Base-by-base conservation (phyloP, 441 rosid genomes). In the Kokia cookei region DNA sequence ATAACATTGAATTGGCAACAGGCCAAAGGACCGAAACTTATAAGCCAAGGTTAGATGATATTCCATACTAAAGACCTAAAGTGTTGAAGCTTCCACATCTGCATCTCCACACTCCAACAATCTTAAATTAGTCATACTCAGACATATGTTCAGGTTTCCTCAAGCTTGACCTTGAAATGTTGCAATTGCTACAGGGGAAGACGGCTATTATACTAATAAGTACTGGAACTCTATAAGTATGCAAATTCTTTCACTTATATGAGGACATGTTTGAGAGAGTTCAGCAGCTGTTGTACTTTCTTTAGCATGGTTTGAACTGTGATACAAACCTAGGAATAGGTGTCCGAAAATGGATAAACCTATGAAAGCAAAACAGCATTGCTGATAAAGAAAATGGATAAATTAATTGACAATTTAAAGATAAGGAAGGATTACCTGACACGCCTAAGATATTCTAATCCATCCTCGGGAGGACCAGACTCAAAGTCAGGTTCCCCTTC, bases 391-490 rank as follows among this genome's bases (percentile, higher is more conserved):
- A 51, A 69, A n/a, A 13, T 8, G 5, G 55, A 69, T 61, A 17
- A 73, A 27, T 17, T 11, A 51, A 69, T 12, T 32, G 9, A 69
- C 15, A 69, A 69, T 51, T 4, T 51, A 29, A 64, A 58, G 13
- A 71, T 32, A 12, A 40, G 69, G 63, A 72, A 53, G 7, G 27
- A 69, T 84, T 53, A 94, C 97, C 97, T 91, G 81, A 93, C 98
- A 82, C 93, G 92, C 83, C 98, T 83, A 65, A 91, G 85, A 79
- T 84, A 93, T 80, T 91, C 98, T 55, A 90, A 78, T 76, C 97
- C 99, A 84, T 94, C 98, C 85, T 91, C 93, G 69, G 96, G 96
- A 71, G 94, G 93, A 73, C 99, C 96, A 71, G 93, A 84, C 71
- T 88, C 87, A 57, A 94, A 94, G 86, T 94, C 82, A 37, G 99